A percentile compares a stretch with the other conserved stretches of the same genome.
These are phyloP conservation scores for Candida sanyaensis DNA, from an alignment of 1,139 yeast genomes.

Conservation along the genomic window DNA sequence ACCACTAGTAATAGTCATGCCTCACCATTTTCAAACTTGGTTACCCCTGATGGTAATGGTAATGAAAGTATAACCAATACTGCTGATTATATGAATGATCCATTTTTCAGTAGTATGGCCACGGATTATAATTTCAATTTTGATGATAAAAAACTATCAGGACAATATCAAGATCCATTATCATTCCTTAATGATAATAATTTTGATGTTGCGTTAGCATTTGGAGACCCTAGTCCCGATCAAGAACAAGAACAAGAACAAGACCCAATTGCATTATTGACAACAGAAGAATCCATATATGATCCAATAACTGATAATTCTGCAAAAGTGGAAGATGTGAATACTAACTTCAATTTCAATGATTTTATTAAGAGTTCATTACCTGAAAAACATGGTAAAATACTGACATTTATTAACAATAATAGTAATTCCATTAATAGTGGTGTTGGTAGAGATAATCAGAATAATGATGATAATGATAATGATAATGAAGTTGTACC, in stretches of 20 bases:
- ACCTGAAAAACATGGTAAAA: conserved; percentile 16
- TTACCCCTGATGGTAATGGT: conserved; percentile 16
- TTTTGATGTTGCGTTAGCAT: conserved; percentile 54
- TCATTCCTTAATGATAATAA: conserved; percentile 48
- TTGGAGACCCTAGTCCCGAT: conserved; percentile 23
- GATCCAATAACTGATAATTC: conserved; percentile 48
- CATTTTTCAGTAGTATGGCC: conserved; percentile 20
- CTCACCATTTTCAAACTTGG: conserved; percentile 22
- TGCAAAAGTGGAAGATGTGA: conserved; percentile 13
- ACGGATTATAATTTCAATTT: conserved; percentile 19
- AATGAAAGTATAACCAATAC: conserved; percentile 2
- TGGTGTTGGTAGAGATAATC: neutral
- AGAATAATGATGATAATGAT: conserved; percentile 18
- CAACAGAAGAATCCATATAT: conserved; percentile 67
- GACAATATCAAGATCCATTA: conserved; percentile 44
- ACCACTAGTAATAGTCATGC: conserved; percentile 8
- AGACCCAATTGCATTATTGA: conserved; percentile 42
- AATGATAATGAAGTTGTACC: conserved; percentile 31
- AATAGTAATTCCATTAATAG: too few relatives aligned
- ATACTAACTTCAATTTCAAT: conserved; percentile 35
- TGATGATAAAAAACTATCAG: conserved; percentile 5
- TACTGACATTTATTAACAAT: conserved; percentile 10
- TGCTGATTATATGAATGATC: conserved; percentile 26
- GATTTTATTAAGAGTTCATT: conserved; percentile 34
- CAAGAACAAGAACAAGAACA: conserved; percentile 20